Evolutionary conservation across 192 early-diverging fungal species (phyloP).

Genomic region (Lobosporangium transversale): DNA sequence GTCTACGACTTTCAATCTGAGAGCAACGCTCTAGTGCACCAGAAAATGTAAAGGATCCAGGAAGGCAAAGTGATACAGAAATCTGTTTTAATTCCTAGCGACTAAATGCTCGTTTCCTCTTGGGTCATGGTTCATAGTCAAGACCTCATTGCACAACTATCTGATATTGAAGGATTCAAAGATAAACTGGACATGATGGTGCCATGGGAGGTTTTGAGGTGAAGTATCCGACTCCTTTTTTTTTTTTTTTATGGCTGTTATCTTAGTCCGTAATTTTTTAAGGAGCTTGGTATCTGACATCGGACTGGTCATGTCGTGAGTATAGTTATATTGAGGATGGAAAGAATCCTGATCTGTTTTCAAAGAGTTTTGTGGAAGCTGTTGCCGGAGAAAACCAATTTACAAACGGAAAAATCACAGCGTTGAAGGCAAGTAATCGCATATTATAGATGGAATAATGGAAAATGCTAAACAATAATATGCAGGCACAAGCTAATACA

Average conservation of each 20-base stretch:
- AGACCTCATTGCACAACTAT: constrained; percentile 41
- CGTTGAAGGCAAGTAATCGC: constrained; percentile 52
- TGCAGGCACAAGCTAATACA: no score
- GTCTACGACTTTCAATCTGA: constrained; percentile 66
- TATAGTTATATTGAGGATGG: constrained; percentile 61
- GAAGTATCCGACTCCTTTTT: no score
- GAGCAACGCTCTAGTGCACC: constrained; percentile 55
- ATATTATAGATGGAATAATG: not conserved
- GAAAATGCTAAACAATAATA: not conserved
- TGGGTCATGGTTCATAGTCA: constrained; percentile 16
- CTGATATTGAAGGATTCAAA: constrained; percentile 50
- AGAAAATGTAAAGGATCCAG: constrained; percentile 66
- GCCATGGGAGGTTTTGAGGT: constrained; percentile 65
- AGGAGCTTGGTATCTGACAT: not conserved
- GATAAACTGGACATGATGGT: constrained; percentile 58
- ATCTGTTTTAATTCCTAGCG: no score
- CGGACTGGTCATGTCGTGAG: not conserved
- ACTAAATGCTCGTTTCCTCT: not conserved
- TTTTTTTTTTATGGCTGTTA: no score
- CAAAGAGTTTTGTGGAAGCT: constrained; percentile 60
- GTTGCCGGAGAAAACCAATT: constrained; percentile 65
- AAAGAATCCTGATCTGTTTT: constrained; percentile 64
- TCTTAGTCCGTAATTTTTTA: no score
- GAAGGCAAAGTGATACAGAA: not conserved
- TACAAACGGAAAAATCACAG: constrained; percentile 64